phyloP scores from a whole-genome alignment of 2,329 filamentous ascomycete genomes.

The Colletotrichum eleusines region DNA sequence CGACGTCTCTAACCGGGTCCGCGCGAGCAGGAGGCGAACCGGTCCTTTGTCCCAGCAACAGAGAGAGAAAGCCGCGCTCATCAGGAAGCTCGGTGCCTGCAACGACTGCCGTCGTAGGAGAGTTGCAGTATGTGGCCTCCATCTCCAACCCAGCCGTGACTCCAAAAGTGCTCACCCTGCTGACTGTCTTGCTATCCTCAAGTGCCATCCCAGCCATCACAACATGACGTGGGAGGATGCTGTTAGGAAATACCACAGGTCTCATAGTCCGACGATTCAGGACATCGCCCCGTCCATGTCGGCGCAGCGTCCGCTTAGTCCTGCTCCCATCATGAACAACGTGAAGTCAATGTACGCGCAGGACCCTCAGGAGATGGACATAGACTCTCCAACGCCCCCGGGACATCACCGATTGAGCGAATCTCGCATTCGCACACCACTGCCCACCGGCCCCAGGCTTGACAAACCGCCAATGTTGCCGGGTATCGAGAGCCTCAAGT shows the following conservation, averaged over 20 bases:
- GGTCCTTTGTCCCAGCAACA: slow-evolving; percentile 70
- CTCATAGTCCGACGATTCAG: slow-evolving; percentile 63
- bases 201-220: slow-evolving; percentile 72
- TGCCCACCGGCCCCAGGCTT: slow-evolving; percentile 67
- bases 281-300: slow-evolving; percentile 60
- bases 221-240: slow-evolving; percentile 73
- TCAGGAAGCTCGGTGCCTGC: slow-evolving; percentile 70
- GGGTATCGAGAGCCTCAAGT: slow-evolving; percentile 63
- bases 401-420: slow-evolving; percentile 59
- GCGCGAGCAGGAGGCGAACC: slow-evolving; percentile 69
- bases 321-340: slow-evolving; percentile 53
- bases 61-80: slow-evolving; percentile 69
- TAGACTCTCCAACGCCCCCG: slow-evolving; percentile 58
- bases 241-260: slow-evolving; percentile 64
- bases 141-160: neutral
- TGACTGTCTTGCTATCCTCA: slow-evolving; percentile 42
- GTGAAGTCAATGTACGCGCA: slow-evolving; percentile 57
- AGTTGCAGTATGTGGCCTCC: slow-evolving; percentile 65
- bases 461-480: slow-evolving; percentile 64
- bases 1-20: slow-evolving; percentile 65
- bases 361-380: slow-evolving; percentile 68
- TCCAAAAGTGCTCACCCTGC: slow-evolving; percentile 32
- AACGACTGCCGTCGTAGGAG: slow-evolving; percentile 66
- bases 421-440: slow-evolving; percentile 65
- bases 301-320: slow-evolving; percentile 60